These are phyloP conservation scores for Agaricales sp. DNA, from an alignment of 1,284 basidiomycete species.

Conservation along the genomic window DNA sequence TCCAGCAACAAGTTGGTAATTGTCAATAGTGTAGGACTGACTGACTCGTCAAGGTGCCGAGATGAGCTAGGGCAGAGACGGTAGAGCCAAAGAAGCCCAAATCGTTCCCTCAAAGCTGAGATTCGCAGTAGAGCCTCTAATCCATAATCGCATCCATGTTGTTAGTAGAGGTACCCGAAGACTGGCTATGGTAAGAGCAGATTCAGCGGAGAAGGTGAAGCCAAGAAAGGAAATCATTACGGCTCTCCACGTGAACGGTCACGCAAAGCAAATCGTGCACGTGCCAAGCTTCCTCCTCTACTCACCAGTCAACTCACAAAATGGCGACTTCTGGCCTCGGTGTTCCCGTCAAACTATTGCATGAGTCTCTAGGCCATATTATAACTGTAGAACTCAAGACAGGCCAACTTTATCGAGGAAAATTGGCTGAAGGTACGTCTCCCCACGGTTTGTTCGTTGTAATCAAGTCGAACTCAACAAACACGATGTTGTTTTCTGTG, in stretches of 20 bases:
- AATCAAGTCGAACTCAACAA: constrained; percentile 2
- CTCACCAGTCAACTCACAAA: neutral
- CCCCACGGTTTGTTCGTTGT: constrained; percentile 6
- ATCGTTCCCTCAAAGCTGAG: neutral
- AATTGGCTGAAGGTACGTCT: constrained; percentile 82
- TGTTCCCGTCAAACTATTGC: constrained; percentile 87
- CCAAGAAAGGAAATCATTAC: neutral
- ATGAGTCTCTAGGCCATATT: constrained; percentile 91
- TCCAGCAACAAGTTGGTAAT: neutral
- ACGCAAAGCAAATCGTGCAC: neutral
- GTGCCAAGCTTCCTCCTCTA: neutral
- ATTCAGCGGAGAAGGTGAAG: neutral
- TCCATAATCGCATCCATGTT: too few species aligned
- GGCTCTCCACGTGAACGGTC: neutral
- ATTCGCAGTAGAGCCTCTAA: neutral
- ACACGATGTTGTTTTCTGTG: constrained; percentile 12
- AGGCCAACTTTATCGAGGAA: constrained; percentile 94
- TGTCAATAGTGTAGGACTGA: neutral
- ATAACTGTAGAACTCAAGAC: constrained; percentile 98
- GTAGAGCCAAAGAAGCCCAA: neutral
- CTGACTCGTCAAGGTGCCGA: neutral
- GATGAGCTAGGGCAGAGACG: neutral
- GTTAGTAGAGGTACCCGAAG: neutral
- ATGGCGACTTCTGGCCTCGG: constrained; percentile 50
- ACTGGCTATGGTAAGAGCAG: neutral